Evolutionary conservation across 169 alveolate genomes (phyloP), one percentile per base, ranked within the genome.

Genomic region (Eimeria maxima): DNA sequence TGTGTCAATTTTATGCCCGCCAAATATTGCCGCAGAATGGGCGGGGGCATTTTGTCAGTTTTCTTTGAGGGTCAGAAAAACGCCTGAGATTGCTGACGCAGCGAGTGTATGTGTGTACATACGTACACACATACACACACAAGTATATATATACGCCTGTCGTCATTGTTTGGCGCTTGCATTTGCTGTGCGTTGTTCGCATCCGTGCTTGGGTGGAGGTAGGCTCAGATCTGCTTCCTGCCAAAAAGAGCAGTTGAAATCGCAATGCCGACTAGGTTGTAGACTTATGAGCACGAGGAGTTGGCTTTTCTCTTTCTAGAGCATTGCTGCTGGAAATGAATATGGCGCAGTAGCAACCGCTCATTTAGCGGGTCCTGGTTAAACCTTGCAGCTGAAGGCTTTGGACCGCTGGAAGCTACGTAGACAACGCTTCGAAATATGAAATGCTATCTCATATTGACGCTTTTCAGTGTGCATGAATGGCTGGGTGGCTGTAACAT

Each of bases 21-120:
- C 7, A 8, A 69, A 33, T 13, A 24, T 22, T 69, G 80, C 50
- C 47, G 16, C 80, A 29, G n/a, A 14, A 29, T 18, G 20, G 80
- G 76, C 44, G 44, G 80, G 13, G 22, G 80, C 80, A 69, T 69
- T 69, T 69, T 33, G 80, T 69, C 80, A 69, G 80, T 69, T 69
- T 69, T 69, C 80, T 69, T 69, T 69, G 50, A 33, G 80, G 50
- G 50, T 24, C 80, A 3, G 50, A 29, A 45, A 69, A n/a, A 14
- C 50, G 50, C 22, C 76, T 67, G 80, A 69, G 45, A 16, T 33
- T 69, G 80, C n/a, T 29, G 80, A 47, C 80, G 24, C 33, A 7
- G 45, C 80, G 80, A 69, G 80, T 69, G 80, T 69, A 69, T 69
- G 80, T n/a, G n/a, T 8, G n/a, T 24, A 44, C 76, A 27, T 33